Base-by-base conservation (phyloP, 495 filamentous ascomycete genomes). In the Penicillium diatomitis region DNA sequence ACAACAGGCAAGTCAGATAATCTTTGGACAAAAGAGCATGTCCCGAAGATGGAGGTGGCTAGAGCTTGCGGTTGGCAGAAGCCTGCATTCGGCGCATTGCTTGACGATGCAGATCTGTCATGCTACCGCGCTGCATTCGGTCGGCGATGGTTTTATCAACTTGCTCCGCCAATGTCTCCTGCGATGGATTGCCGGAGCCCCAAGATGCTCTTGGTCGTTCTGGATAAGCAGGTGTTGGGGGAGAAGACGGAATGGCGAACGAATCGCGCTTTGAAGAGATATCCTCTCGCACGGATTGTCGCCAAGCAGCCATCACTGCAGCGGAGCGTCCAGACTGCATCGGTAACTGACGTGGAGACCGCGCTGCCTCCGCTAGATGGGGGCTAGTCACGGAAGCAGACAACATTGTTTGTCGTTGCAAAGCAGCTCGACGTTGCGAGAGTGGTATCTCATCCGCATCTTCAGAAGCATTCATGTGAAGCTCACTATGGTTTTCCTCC, bases 61-160 rank as follows among this genome's bases (percentile, higher is more conserved):
- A 57, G 40, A 60, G 34, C 40, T 60, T 54, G 41, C 72, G 71
- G 58, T 82, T 87, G 3, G 84, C 85, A 12, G 71, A 71, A 20
- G 81, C 78, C 68, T 95, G 91, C 84, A 97, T 85, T 62, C 75
- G 80, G 54, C 87, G 72, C 77, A 97, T 76, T 1, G 86, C 88
- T 49, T 91, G 82, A 44, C 84, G 73, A 65, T 97, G 91, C 37
- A 83, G 72, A 38, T 87, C 86, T 34, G 84, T 70, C 75, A 95
- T 81, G 52, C 82, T 80, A 0, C 83, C 81, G 7, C 79, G 81
- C 40, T 87, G 74, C 88, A 94, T 92, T 48, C 81, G 75, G 54
- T 82, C 78, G 44, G 88, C 86, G 50, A 86, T 79, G 43, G 74
- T 71, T 39, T 73, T 76, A 55, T 48, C 62, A 59, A 60, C 69